Evolutionary conservation across 805 yeast genomes (phyloP).

Genomic region (Ogataea pilisensis): DNA sequence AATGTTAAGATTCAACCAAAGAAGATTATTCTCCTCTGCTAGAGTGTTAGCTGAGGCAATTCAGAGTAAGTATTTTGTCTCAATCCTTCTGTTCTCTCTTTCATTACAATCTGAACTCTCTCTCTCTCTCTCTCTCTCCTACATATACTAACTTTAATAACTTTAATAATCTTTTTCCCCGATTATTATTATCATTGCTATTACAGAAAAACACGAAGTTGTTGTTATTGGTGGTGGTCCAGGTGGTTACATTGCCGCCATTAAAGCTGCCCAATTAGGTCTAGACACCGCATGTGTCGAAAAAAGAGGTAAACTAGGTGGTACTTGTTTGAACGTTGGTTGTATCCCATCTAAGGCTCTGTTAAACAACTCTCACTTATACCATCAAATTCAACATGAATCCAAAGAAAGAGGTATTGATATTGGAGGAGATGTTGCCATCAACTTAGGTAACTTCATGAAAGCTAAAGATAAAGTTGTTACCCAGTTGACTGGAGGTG

Average conservation of each 20-base stretch:
- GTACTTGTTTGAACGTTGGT: conserved; percentile 98
- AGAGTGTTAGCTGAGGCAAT: conserved; percentile 25
- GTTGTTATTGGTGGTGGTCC: conserved; percentile 99
- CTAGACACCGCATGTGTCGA: conserved; percentile 94
- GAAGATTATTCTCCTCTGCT: conserved; percentile 31
- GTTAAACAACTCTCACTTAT: conserved; percentile 89
- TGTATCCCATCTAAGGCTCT: conserved; percentile 98
- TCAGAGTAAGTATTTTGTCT: conserved; percentile 19
- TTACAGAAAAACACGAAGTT: conserved; percentile 64
- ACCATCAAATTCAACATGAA: conserved; percentile 84
- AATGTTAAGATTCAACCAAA: conserved; percentile 31
- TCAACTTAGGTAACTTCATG: conserved; percentile 78
- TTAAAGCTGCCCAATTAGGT: conserved; percentile 96
- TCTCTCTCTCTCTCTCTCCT: too few species aligned
- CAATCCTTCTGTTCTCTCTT: not conserved
- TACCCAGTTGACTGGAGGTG: conserved; percentile 84
- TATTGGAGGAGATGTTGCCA: conserved; percentile 59
- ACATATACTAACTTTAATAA: too few species aligned
- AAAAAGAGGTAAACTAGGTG: conserved; percentile 94
- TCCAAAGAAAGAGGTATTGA: conserved; percentile 87
- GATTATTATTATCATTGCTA: too few species aligned
- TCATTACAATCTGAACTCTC: not conserved
- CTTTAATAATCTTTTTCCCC: too few species aligned
- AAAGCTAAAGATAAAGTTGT: conserved; percentile 92
- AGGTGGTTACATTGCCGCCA: conserved; percentile 99